Evolutionary conservation across 2,329 filamentous ascomycete genomes (phyloP).

Genomic region (Stagonosporopsis cucurbitacearum): DNA sequence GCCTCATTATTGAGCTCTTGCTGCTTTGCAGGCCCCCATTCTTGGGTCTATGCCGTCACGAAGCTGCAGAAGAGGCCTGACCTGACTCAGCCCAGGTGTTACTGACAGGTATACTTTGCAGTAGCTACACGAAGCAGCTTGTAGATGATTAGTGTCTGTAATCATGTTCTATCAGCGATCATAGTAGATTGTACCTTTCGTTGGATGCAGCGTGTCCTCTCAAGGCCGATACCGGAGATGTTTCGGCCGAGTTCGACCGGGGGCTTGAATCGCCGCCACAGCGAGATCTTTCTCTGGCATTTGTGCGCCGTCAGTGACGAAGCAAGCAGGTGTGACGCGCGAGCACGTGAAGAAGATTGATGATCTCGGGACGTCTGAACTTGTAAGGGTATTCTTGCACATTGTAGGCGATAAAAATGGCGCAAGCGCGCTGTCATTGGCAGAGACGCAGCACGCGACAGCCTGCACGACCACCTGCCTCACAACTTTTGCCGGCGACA

Average conservation of each 20-base stretch:
- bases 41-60: no score
- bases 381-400: constrained; percentile 18
- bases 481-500: constrained; percentile 17
- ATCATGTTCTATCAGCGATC: neutral
- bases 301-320: neutral
- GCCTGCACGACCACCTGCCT: constrained; percentile 6
- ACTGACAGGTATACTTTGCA: no score
- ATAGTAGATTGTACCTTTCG: neutral
- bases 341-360: constrained; percentile 3
- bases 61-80: no score
- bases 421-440: constrained; percentile 16
- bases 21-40: no score
- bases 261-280: neutral
- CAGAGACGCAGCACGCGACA: constrained; percentile 12
- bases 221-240: neutral
- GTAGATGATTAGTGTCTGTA: neutral
- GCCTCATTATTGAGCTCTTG: no score
- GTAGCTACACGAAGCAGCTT: no score
- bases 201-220: neutral
- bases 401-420: constrained; percentile 11
- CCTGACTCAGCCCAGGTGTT: no score
- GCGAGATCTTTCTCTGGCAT: neutral
- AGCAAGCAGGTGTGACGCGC: neutral
- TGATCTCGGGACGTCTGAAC: constrained; percentile 4
- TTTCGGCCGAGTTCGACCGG: neutral